Evolutionary conservation across 306 rosid genomes (phyloP).

Genomic region (Trichosanthes truncata): DNA sequence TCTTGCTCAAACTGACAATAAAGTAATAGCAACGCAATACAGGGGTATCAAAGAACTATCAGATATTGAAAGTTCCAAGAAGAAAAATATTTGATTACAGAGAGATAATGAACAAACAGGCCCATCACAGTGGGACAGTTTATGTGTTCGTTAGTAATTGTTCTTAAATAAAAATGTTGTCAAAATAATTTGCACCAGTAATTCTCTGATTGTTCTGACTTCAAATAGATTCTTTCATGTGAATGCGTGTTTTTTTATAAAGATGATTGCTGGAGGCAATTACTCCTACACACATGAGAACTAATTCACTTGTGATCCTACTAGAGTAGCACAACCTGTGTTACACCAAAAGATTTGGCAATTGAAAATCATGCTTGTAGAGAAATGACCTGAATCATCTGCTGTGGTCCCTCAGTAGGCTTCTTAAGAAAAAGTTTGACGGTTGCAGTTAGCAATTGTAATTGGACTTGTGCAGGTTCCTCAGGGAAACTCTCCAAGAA

Average conservation of each 20-base stretch:
- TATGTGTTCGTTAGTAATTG: neutral
- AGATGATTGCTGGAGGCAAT: neutral
- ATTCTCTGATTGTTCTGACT: neutral
- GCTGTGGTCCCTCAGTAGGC: constrained; percentile 99
- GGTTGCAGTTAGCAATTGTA: constrained; percentile 93
- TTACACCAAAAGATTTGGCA: constrained; percentile 14
- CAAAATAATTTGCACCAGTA: neutral
- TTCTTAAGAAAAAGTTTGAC: constrained; percentile 98
- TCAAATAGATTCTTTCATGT: neutral
- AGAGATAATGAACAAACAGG: neutral
- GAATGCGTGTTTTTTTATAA: neutral
- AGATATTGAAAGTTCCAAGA: neutral
- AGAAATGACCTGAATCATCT: constrained; percentile 87
- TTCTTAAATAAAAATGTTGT: neutral
- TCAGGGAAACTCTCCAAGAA: constrained; percentile 88
- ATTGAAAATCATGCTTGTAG: neutral
- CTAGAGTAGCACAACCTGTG: neutral
- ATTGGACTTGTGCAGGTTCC: constrained; percentile 98
- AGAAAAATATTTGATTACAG: neutral
- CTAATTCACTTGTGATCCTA: neutral
- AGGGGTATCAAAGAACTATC: neutral
- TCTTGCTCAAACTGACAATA: constrained; percentile 2
- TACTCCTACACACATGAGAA: neutral
- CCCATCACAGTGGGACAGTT: neutral
- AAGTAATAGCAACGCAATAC: neutral